Evolutionary conservation across 2,329 filamentous ascomycete genomes (phyloP).

Genomic region (Fusarium sp.): DNA sequence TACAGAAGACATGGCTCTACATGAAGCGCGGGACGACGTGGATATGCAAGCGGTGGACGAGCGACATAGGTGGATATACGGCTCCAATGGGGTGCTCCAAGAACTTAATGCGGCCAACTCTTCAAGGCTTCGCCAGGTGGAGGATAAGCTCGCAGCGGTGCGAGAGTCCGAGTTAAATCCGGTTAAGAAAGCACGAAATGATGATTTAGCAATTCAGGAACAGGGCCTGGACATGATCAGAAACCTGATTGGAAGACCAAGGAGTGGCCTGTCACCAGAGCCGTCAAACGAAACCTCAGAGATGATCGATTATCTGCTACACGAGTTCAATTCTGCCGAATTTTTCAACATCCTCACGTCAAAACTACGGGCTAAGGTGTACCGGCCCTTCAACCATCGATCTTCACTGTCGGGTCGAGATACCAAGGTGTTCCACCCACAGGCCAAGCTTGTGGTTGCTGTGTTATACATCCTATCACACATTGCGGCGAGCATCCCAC

Average conservation of each 20-base stretch:
- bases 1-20: conserved; percentile 64
- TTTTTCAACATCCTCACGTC: conserved; percentile 84
- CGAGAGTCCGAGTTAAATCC: conserved; percentile 77
- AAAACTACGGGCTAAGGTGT: conserved; percentile 74
- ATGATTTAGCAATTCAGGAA: conserved; percentile 88
- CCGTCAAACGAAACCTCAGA: conserved; percentile 64
- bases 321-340: conserved; percentile 74
- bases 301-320: conserved; percentile 89
- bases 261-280: conserved; percentile 62
- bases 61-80: conserved; percentile 53
- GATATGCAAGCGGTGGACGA: conserved; percentile 65
- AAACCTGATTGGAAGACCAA: conserved; percentile 80
- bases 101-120: conserved; percentile 53
- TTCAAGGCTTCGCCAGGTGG: conserved; percentile 60
- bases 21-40: conserved; percentile 61
- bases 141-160: conserved; percentile 61
- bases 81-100: conserved; percentile 47
- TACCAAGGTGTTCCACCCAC: conserved; percentile 65
- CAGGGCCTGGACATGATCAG: conserved; percentile 90
- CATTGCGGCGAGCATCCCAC: conserved; percentile 82
- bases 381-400: conserved; percentile 64
- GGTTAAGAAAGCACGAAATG: conserved; percentile 73
- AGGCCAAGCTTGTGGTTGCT: conserved; percentile 77
- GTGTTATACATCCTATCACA: conserved; percentile 88
- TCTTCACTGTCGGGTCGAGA: conserved; percentile 50